Evolutionary conservation across 2,329 filamentous ascomycete species (phyloP), one percentile per base, ranked within the genome.

Genomic region (Trichoderma endophyticum): DNA sequence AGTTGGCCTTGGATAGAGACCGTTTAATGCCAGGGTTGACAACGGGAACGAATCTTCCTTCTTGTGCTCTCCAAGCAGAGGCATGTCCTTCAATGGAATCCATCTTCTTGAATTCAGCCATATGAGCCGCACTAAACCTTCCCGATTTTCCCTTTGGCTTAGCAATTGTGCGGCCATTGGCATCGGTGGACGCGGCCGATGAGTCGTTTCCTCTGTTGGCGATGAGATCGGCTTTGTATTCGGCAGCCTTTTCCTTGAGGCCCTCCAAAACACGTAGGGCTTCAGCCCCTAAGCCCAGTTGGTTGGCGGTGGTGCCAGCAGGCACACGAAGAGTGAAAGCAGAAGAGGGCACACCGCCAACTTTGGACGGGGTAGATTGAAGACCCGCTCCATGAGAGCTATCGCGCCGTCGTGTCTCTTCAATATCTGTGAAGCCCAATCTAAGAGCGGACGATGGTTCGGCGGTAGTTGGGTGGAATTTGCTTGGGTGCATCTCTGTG

Each of bases 71-170:
- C 83, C 91, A 96, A 18, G 91, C 89, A 12, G 95, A 97, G 9
- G 94, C 87, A 79, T 98, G 95, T 74, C 91, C 91, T 57, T 90
- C 93, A 78, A 98, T 98, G 2, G 95, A 98, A 80, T 97, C 94
- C 95, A 98, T 98, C 85, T 97, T 98, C 83, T 93, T 93, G 84
- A 98, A 98, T 78, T 95, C 89, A 64, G 91, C 90, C 88, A 93
- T 92, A 80, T 98, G 95, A 48, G 89, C 90, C 74, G 94, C 91
- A 79, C 93, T 97, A 83, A 91, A 98, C 60, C 95, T 91, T 63
- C 90, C 85, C 65, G 89, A 87, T 80, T 91, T 95, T 76, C 93
- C 91, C 83, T 91, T 97, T 14, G 95, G 90, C 75, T 90, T 89
- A 7, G 92, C 95, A 78, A 97, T 92, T 81, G 90, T 93, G 75